Evolutionary conservation across 495 filamentous ascomycete species (phyloP).

Genomic region (Trichoderma orchidacearum): DNA sequence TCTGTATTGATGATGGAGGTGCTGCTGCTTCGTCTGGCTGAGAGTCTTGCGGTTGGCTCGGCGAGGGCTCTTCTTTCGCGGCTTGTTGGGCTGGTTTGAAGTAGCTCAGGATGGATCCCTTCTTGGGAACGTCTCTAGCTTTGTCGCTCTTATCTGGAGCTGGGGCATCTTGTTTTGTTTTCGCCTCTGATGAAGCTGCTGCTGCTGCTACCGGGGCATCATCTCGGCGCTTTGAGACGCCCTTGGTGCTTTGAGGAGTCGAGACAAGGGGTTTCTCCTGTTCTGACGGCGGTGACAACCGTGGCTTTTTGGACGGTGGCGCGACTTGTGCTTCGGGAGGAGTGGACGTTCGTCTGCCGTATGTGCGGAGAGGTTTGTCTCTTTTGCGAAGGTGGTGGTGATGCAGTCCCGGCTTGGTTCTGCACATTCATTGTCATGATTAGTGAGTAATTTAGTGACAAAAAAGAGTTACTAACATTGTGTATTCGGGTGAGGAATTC

Average conservation of each 20-base stretch:
- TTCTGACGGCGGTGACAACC: not conserved
- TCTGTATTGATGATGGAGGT: not conserved
- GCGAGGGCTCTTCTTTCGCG: not conserved
- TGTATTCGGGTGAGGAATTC: not conserved
- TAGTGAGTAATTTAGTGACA: not conserved
- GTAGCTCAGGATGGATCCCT: constrained; percentile 27
- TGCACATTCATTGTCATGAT: not conserved
- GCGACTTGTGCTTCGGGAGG: constrained; percentile 2
- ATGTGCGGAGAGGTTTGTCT: constrained; percentile 27
- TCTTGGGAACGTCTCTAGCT: constrained; percentile 4
- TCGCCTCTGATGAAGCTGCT: not conserved
- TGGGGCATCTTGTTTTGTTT: not conserved
- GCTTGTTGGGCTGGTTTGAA: constrained; percentile 15
- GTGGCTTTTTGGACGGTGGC: constrained; percentile 7
- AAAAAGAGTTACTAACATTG: not conserved
- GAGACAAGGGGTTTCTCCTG: not conserved
- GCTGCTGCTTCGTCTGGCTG: not conserved
- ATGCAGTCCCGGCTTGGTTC: not conserved
- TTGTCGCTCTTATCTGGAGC: not conserved
- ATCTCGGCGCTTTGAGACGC: not conserved
- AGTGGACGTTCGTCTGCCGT: constrained; percentile 17
- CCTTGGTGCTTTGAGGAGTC: not conserved
- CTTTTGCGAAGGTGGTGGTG: not conserved
- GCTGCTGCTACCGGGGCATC: not conserved
- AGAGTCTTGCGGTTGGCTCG: not conserved